These are phyloP conservation scores for Globisporangium ultimum DNA, from an alignment of 352 stramenopile genomes.

Conservation along the genomic window DNA sequence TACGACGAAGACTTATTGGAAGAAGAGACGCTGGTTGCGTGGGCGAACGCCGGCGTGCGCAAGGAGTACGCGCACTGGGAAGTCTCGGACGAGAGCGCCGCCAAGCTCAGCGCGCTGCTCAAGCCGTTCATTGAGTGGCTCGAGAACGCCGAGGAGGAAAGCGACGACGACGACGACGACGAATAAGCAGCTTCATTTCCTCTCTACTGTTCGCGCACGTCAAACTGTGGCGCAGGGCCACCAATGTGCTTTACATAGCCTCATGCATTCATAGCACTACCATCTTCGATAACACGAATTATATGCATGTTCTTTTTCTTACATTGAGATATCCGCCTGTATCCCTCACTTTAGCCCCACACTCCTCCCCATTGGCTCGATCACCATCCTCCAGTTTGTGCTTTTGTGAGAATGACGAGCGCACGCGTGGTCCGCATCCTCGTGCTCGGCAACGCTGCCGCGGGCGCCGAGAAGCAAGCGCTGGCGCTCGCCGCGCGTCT, in stretches of 20 bases:
- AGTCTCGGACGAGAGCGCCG: slow-evolving; percentile 85
- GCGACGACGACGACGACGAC: slow-evolving; percentile 66
- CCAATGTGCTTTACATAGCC: too few relatives aligned
- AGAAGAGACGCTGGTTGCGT: slow-evolving; percentile 94
- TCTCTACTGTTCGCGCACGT: not conserved
- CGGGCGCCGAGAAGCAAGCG: slow-evolving; percentile 76
- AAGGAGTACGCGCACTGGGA: slow-evolving; percentile 87
- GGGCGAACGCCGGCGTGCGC: slow-evolving; percentile 71
- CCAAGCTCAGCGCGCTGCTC: slow-evolving; percentile 81
- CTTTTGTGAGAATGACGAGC: not conserved
- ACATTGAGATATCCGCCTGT: too few relatives aligned
- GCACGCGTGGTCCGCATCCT: slow-evolving; percentile 31
- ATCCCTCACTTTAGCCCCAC: too few relatives aligned
- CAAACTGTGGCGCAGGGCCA: not conserved
- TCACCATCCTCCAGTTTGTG: too few relatives aligned
- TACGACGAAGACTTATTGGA: slow-evolving; percentile 97
- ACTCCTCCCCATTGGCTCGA: too few relatives aligned
- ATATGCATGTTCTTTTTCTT: not conserved
- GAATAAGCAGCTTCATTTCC: slow-evolving; percentile 27
- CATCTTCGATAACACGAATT: too few relatives aligned
- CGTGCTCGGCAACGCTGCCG: slow-evolving; percentile 68
- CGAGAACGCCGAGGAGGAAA: slow-evolving; percentile 94
- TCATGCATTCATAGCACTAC: too few relatives aligned
- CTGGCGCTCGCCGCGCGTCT: slow-evolving; percentile 48
- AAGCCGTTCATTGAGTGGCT: slow-evolving; percentile 97